Conservation (phyloP, 208 protist genomes). For the Acanthamoeba culbertsoni region DNA sequence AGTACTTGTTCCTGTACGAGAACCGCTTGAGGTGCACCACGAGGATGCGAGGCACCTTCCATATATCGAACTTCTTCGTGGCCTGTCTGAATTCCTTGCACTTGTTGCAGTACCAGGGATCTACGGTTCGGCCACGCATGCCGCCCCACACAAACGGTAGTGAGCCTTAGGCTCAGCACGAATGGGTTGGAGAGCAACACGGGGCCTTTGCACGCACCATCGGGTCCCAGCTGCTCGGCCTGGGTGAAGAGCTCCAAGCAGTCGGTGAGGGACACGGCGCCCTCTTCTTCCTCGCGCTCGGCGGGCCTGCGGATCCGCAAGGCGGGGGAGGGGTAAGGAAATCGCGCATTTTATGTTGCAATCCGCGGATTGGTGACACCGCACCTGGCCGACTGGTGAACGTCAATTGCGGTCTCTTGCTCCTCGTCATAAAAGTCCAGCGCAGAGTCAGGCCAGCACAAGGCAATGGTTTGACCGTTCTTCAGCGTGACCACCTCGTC, state of each 20-base stretch:
- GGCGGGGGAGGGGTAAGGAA: no score
- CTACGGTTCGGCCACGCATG: not conserved
- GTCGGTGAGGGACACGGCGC: constrained; percentile 6
- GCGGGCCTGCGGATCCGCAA: not conserved
- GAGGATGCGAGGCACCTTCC: constrained; percentile 78
- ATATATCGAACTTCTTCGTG: constrained; percentile 81
- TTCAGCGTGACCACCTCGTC: not conserved
- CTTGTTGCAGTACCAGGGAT: constrained; percentile 81
- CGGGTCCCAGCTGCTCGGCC: constrained; percentile 65
- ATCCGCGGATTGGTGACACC: not conserved
- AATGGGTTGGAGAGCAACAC: not conserved
- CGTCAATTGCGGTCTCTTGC: not conserved
- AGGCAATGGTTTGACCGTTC: not conserved
- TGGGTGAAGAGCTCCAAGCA: constrained; percentile 77
- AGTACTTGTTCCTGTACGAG: constrained; percentile 65
- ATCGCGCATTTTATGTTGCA: no score
- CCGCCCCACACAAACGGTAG: not conserved
- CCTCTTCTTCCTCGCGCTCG: not conserved
- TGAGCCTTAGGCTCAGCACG: not conserved
- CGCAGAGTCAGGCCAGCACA: not conserved
- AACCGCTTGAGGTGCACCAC: constrained; percentile 85
- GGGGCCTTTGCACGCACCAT: constrained; percentile 80
- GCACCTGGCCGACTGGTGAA: not conserved
- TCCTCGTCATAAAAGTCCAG: constrained; percentile 1
- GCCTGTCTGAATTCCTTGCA: constrained; percentile 77